phyloP scores from a whole-genome alignment of 192 early-diverging fungal species.

The Lobosporangium transversale region DNA sequence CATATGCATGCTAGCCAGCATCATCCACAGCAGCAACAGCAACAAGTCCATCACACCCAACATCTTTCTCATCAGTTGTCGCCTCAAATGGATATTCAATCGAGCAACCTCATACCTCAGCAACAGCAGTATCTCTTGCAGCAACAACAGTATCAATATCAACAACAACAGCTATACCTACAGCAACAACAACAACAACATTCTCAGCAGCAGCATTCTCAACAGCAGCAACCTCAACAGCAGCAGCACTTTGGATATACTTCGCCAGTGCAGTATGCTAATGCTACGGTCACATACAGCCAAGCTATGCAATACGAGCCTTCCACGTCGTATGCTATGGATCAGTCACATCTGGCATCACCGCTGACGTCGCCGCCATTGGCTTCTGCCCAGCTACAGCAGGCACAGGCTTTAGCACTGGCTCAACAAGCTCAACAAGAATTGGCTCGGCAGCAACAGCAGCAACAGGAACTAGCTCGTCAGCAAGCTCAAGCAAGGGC shows the following conservation, averaged over 20 bases:
- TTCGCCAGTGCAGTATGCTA: slow-evolving; percentile 39
- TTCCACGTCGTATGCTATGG: slow-evolving; percentile 35
- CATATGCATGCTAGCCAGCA: slow-evolving; percentile 18
- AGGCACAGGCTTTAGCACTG: slow-evolving; percentile 30
- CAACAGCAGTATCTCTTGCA: slow-evolving; percentile 34
- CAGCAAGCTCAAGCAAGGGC: slow-evolving; percentile 51
- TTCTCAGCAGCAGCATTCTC: slow-evolving; percentile 25
- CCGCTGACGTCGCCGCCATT: slow-evolving; percentile 46
- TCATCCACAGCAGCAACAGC: slow-evolving; percentile 22
- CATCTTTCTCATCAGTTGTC: slow-evolving; percentile 39
- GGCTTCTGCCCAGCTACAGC: slow-evolving; percentile 53
- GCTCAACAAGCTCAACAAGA: slow-evolving; percentile 54
- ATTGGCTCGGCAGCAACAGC: slow-evolving; percentile 51
- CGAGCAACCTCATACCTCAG: slow-evolving; percentile 27
- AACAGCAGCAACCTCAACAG: slow-evolving; percentile 21
- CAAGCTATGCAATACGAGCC: slow-evolving; percentile 43
- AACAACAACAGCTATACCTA: slow-evolving; percentile 26
- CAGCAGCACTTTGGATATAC: slow-evolving; percentile 35
- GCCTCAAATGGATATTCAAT: slow-evolving; percentile 28
- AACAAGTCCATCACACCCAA: slow-evolving; percentile 25
- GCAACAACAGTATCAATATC: slow-evolving; percentile 28
- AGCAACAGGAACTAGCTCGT: slow-evolving; percentile 53
- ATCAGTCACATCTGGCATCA: slow-evolving; percentile 36
- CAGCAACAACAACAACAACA: slow-evolving; percentile 34
- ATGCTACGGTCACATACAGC: slow-evolving; percentile 38